Percentiles rank a stretch among this genome's conserved stretches.
Conservation (phyloP, 2,329 filamentous ascomycete species). For the Colletotrichum sp. region DNA sequence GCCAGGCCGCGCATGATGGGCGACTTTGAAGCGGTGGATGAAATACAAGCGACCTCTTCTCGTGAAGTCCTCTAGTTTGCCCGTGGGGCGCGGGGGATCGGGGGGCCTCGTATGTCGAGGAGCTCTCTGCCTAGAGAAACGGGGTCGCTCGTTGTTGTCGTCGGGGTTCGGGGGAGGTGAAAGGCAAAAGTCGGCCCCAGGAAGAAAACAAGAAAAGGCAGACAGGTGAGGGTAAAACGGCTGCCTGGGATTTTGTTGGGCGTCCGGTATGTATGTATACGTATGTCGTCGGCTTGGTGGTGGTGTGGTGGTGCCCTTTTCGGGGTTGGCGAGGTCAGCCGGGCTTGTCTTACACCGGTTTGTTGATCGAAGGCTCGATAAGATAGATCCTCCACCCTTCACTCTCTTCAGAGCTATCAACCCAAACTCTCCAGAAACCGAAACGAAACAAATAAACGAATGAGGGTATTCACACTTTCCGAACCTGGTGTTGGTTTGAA, state of each 20-base stretch:
- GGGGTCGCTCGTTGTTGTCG: neutral
- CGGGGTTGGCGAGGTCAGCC: neutral
- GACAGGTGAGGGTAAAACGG: neutral
- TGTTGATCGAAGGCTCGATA: neutral
- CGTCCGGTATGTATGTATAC: neutral
- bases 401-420: neutral
- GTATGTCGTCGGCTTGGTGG: neutral
- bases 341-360: neutral
- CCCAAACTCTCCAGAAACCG: neutral
- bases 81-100: neutral
- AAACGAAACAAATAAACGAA: neutral
- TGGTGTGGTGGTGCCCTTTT: neutral
- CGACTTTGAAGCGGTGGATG: neutral
- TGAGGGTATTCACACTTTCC: neutral
- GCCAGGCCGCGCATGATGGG: conserved; percentile 16
- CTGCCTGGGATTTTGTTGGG: neutral
- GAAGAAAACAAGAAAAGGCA: neutral
- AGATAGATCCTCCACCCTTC: neutral
- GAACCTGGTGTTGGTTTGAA: neutral
- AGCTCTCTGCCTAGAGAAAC: neutral
- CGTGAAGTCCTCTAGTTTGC: neutral
- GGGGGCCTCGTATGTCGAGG: neutral
- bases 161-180: neutral
- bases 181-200: neutral
- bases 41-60: neutral